Base-by-base conservation (phyloP, 192 early-diverging fungal species). In the Rhizophagus prolifer region DNA sequence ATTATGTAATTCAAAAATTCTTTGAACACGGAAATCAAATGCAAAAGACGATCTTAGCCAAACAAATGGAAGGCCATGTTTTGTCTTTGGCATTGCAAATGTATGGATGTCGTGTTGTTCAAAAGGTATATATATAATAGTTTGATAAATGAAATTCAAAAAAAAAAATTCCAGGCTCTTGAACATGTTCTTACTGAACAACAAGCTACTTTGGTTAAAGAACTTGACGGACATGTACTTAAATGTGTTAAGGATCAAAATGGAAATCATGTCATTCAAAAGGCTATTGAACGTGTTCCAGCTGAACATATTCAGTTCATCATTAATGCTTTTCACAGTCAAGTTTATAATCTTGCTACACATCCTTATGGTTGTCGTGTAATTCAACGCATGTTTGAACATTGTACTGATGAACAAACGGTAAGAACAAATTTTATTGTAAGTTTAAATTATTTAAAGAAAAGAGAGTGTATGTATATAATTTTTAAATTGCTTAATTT, bases 211-310 rank as follows among this genome's bases (percentile, higher is more conserved):
- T 90, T 99, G 68, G 92, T 99, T 34, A 89, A 87, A 59, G 97
- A 99, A 79, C 86, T 99, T 63, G 95, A 97, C 77, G 96, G 96
- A 1, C 90, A 95, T 84, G 96, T 99, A 5, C 86, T 99, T 36
- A 97, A 97, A 84, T 99, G 97, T 81, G 95, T 99, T 80, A 98
- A 98, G 84, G 97, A 99, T 82, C 97, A 99, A 84, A 99, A 99
- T 82, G 97, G 97, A 66, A 99, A 99, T 84, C 97, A 99, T 74
- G 97, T 99, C 19, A 97, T 99, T 79, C 97, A 99, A 84, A 99
- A 99, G 83, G 97, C 96, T 26, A 97, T 99, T 66, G 97, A 99
- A 84, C 92, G 96, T 31, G 95, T 99, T 47, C 92, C 93, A 59
- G 91, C 93, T 16, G 90, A 95, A 70, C 94, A 97, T 83, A 95